Evolutionary conservation across 1,139 yeast species (phyloP), one percentile per base, ranked within the genome.

Genomic region (Saccharomycopsis crataegensis): DNA sequence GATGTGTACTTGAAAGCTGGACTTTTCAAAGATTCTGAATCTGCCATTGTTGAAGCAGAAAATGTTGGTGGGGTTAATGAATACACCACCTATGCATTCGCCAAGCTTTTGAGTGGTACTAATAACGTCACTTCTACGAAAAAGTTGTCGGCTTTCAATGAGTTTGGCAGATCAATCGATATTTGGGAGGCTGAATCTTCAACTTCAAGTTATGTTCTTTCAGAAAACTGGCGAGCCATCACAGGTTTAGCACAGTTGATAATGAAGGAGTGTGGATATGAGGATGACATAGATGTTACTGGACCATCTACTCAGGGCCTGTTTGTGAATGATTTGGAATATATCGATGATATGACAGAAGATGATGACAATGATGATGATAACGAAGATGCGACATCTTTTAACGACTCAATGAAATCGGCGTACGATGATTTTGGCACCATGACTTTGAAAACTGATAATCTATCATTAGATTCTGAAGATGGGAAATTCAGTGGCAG

Each of bases 41-140:
- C 22, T n/a, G 32, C 56, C 9, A 49, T 55, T 3, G 41, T 41
- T 33, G 58, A 55, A 46, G 56, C 56, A 3, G 56, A 52, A 28
- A 45, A 49, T 9, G 51, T 37, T 6, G n/a, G 17, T 37, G 14
- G 38, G 5, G 32, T 36, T 11, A 55, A 46, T 38, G 53, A 34
- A 14, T 11, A 11, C 28, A 55, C 58, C 17, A 37, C 33, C 7
- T 43, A 22, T 12, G 41, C 41, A 31, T 43, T 33, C 31, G 56
- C 56, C 12, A 38, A 54, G 34, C 36, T 54, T n/a, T 31, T 53
- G 14, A 14, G 9, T 40, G 16, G 17, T 40, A 3, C 3, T 12
- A 40, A 40, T 12, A 40, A 40, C 3, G 17, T 3, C 16, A 14
- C n/a, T 40, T 8, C 14, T 5, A 4, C 42, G 11, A 8, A 34